Base-by-base conservation (phyloP, 2,329 filamentous ascomycete genomes). In the Fusarium paranaense region DNA sequence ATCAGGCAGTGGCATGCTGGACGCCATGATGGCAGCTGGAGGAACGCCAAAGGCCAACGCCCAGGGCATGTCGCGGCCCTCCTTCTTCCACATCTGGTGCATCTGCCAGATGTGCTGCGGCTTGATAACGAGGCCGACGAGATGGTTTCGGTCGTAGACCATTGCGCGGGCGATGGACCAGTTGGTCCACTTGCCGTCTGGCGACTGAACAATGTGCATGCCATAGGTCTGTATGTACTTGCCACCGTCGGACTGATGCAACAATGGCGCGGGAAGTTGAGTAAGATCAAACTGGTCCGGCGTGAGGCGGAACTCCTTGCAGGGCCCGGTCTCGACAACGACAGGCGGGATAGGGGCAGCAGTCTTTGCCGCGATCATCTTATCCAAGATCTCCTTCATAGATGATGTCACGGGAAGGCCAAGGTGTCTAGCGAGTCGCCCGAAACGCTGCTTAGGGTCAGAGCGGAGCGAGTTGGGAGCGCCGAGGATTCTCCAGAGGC, bases 141-240 rank as follows among this genome's bases (percentile, higher is more conserved):
- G 73, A 25, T 83, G 82, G 13, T 82, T 84, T 3, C 82, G 81
- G 70, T 86, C 85, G 22, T 85, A 77, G 0, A 88, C 82, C 86
- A 89, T 88, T 1, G 83, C 86, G 0, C 85, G 79, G 4, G 81
- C 79, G 47, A 86, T 86, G 3, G 83, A 85, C 85, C 85, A 87
- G 68, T 86, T 86, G 0, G 84, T 86, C 87, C 87, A 89, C 20
- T 78, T 80, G 1, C 82, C 83, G 62, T 86, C 84, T 0, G 87
- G 86, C 0, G 83, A 82, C 69, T 85, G 83, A 0, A 88, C 78
- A 10, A 88, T 78, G 45, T 88, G 83, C 81, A 89, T 87, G 2
- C 87, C 87, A 45, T 85, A 86, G 0, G 87, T 89, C 66, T 88
- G 86, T 11, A 89, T 75, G 63, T 88, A 89, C 60, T 85, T 86